phyloP scores from a whole-genome alignment of 73 alveolate species.

The Tetrahymena thermophila region DNA sequence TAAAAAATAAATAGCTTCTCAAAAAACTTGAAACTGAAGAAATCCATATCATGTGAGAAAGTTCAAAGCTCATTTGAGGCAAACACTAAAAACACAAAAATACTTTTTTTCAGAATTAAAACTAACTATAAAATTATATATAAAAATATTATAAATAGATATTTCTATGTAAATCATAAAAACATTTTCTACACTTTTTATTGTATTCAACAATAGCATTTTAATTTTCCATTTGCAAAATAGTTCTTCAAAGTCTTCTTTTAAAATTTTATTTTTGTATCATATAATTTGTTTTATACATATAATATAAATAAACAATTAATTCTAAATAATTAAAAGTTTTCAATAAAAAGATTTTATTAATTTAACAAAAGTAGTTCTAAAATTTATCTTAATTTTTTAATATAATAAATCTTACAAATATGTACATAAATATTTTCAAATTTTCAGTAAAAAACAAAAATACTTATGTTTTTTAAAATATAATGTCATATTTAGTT shows the following conservation, averaged over 20 bases:
- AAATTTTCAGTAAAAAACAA: no score
- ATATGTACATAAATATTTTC: no score
- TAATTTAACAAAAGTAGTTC: no score
- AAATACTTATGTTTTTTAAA: no score
- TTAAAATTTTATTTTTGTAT: no score
- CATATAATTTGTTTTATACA: no score
- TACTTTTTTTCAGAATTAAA: not conserved
- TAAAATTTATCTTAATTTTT: no score
- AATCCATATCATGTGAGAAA: not conserved
- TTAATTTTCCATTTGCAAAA: not conserved
- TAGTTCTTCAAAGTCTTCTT: not conserved
- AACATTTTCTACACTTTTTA: not conserved
- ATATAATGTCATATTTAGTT: no score
- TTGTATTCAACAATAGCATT: not conserved
- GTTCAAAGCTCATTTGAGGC: not conserved
- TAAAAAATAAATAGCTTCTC: not conserved
- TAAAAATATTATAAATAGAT: not conserved
- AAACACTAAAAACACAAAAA: not conserved
- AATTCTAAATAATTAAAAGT: no score
- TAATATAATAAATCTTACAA: no score
- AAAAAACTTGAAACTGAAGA: not conserved
- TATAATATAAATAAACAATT: no score
- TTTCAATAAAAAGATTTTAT: no score
- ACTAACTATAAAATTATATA: not conserved
- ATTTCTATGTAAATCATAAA: not conserved